These are phyloP conservation scores for Fistulinella cinereoalba DNA, from an alignment of 1,284 basidiomycete species.

Conservation along the genomic window DNA sequence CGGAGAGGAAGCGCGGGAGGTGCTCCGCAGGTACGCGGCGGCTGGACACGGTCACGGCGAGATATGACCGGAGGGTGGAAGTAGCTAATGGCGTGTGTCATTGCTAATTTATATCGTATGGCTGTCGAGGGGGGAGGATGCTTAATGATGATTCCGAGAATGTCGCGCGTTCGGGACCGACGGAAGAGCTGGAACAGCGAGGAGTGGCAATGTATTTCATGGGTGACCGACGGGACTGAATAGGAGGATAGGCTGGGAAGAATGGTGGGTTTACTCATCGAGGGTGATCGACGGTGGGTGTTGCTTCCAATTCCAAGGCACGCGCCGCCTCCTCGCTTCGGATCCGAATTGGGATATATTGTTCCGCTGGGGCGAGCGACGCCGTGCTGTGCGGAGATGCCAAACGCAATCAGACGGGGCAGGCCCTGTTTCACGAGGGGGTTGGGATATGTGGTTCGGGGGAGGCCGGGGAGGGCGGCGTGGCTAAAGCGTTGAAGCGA, in stretches of 20 bases:
- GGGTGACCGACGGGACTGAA: slow-evolving; percentile 16
- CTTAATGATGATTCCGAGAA: slow-evolving; percentile 2
- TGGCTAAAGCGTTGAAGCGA: slow-evolving; percentile 21
- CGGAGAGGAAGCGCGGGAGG: slow-evolving; percentile 38
- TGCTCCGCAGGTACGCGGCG: slow-evolving; percentile 33
- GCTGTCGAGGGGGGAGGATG: background rate
- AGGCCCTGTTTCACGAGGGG: slow-evolving; percentile 21
- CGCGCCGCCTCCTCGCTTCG: slow-evolving; percentile 24
- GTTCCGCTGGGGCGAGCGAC: slow-evolving; percentile 1
- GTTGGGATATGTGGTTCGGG: slow-evolving; percentile 4
- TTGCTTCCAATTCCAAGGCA: slow-evolving; percentile 34
- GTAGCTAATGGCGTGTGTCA: slow-evolving; percentile 5
- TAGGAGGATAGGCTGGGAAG: slow-evolving; percentile 4
- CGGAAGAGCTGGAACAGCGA: background rate
- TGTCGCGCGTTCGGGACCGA: slow-evolving; percentile 22
- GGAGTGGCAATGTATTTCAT: background rate
- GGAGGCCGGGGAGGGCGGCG: slow-evolving; percentile 8
- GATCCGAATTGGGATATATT: slow-evolving; percentile 30
- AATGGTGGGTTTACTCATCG: slow-evolving; percentile 20
- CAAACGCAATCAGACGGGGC: slow-evolving; percentile 4
- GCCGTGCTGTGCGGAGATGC: background rate
- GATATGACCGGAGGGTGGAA: background rate
- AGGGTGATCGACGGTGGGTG: slow-evolving; percentile 35
- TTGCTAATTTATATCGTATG: slow-evolving; percentile 18
- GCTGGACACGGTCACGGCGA: slow-evolving; percentile 24